Conservation (phyloP, 78 protist species). For the Chrysochromulina parva region DNA sequence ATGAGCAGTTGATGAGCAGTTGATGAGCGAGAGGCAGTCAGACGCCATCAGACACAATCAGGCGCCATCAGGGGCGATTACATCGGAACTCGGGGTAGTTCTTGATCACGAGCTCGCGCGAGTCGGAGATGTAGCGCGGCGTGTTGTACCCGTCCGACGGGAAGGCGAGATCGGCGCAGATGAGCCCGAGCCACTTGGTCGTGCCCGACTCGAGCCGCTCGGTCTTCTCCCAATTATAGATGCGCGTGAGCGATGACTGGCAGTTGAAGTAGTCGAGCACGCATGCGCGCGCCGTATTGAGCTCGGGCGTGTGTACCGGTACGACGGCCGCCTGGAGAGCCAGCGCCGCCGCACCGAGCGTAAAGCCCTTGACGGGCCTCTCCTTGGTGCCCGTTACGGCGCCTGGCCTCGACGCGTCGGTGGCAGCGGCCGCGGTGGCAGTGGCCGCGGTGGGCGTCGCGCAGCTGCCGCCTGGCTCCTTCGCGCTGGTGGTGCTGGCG, state of each 20-base stretch:
- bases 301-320: slow-evolving; percentile 17
- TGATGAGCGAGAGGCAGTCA: too few species aligned
- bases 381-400: too few species aligned
- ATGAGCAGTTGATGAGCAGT: too few species aligned
- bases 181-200: background rate
- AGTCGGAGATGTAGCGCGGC: background rate
- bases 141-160: background rate
- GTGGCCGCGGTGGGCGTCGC: too few species aligned
- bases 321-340: background rate
- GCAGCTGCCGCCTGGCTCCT: too few species aligned
- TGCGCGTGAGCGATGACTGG: background rate
- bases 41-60: too few species aligned
- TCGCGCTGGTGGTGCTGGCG: too few species aligned
- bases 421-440: too few species aligned
- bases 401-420: too few species aligned
- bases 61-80: background rate
- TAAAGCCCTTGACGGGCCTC: background rate
- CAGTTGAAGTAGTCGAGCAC: slow-evolving; percentile 51
- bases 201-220: background rate
- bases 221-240: background rate
- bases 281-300: slow-evolving; percentile 31
- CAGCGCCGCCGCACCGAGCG: background rate
- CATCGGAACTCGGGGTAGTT: slow-evolving; percentile 32
- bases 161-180: background rate
- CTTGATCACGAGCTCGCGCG: background rate